Evolutionary conservation across 2,329 filamentous ascomycete genomes (phyloP), one percentile per base, ranked within the genome.

Genomic region (Lachnellula arida): DNA sequence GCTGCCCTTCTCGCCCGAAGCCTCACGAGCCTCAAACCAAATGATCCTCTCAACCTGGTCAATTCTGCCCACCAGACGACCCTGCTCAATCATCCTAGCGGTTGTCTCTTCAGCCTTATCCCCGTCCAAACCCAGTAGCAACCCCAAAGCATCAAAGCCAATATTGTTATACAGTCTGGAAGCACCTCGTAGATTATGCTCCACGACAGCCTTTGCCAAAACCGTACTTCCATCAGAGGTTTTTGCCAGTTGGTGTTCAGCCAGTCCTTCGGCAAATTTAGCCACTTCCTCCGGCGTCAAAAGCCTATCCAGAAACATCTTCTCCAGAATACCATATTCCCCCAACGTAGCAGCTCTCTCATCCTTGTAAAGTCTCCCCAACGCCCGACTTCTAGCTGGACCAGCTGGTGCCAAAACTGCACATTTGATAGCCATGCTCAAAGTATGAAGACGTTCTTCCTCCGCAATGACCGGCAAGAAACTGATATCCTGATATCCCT

Each of bases 51-150:
- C 89, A 55, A 99, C 92, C 76, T 99, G 94, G 73, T 99, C 93
- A 67, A 99, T 97, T 55, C 87, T 85, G 7, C 93, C 94, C 3
- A 87, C 83, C 51, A 99, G 74, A 34, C 94, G 85, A 9, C 90
- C 91, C 72, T 97, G 92, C 76, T 97, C 92, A 65, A 99, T 90
- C 94, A 99, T 99, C 65, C 85, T 81, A 4, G 93, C 91, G 12
- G 93, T 94, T 53, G 94, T 97, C 56, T 88, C 86, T 76, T 99
- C 94, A 3, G 93, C 93, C 71, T 86, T 88, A 51, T 89, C 88
- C 0, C 83, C 84, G 56, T 89, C 84, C 4, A 97, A 79, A 0
- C 89, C 91, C 14, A 99, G 77, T 39, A 97, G 79, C 40, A 79
- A 75, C 0, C 87, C 94, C 1, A 99, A 79, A 25, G 86, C 85